Percentiles rank a stretch among this genome's conserved stretches.
phyloP scores from a whole-genome alignment of 2,329 filamentous ascomycete genomes.

The Triangularia setosa region DNA sequence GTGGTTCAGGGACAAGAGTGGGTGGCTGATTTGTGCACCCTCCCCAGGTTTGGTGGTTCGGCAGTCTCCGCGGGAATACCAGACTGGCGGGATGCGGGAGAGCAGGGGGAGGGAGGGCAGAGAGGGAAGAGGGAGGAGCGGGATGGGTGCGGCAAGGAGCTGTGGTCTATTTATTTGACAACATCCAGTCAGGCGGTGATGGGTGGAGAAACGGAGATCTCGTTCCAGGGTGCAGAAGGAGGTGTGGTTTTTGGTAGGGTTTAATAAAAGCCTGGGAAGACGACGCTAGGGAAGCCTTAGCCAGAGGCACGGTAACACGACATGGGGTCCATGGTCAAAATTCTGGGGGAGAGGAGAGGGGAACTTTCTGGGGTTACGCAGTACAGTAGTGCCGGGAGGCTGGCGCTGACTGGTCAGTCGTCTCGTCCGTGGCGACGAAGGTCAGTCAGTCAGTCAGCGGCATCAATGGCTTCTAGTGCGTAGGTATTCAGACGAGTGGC shows the following conservation, averaged over 20 bases:
- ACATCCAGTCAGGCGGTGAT: conserved; percentile 26
- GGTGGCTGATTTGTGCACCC: conserved; percentile 5
- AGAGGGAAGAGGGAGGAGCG: conserved; percentile 14
- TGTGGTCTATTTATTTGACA: conserved; percentile 24
- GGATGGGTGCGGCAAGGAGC: conserved; percentile 10
- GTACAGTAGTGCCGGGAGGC: conserved; percentile 6
- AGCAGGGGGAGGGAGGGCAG: conserved; percentile 10
- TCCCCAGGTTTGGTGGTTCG: conserved; percentile 7
- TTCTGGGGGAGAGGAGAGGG: conserved; percentile 5
- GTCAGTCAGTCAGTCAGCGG: not conserved
- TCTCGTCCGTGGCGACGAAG: not conserved
- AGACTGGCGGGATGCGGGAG: conserved; percentile 16
- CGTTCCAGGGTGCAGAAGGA: conserved; percentile 13
- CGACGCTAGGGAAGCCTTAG: conserved; percentile 13
- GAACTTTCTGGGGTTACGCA: conserved; percentile 2
- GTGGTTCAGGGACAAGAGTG: not conserved
- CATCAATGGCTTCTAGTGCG: not conserved
- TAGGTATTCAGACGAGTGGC: not conserved
- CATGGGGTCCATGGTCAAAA: conserved; percentile 17
- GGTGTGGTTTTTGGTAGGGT: not conserved
- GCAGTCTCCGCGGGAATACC: conserved; percentile 19
- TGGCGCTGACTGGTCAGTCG: not conserved
- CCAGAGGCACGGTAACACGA: conserved; percentile 16
- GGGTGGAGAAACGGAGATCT: conserved; percentile 26
- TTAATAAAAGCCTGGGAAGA: conserved; percentile 5